These are phyloP conservation scores for Nemania serpens DNA, from an alignment of 2,329 filamentous ascomycete species.

Conservation along the genomic window DNA sequence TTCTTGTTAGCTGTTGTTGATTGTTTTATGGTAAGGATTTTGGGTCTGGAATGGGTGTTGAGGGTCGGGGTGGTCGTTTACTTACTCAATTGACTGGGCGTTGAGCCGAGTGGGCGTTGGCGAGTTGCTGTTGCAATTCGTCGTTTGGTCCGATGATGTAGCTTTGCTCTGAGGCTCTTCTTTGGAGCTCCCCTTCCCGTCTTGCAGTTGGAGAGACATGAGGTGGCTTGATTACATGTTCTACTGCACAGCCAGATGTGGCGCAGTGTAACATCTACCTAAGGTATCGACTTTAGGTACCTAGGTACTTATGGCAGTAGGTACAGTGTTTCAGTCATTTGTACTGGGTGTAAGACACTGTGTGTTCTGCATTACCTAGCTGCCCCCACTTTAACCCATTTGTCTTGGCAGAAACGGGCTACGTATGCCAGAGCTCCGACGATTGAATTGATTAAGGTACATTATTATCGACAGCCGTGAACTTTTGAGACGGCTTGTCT, in stretches of 20 bases:
- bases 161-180: too few relatives aligned
- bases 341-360: too few relatives aligned
- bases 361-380: too few relatives aligned
- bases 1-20: too few relatives aligned
- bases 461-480: neutral
- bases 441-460: neutral
- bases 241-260: slow-evolving; percentile 16
- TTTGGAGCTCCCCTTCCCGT: slow-evolving; percentile 20
- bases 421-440: slow-evolving; percentile 40
- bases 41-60: too few relatives aligned
- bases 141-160: too few relatives aligned
- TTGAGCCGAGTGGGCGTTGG: slow-evolving; percentile 25
- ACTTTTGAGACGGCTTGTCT: slow-evolving; percentile 32
- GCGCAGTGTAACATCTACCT: neutral
- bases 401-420: slow-evolving; percentile 41
- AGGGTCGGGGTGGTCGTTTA: neutral
- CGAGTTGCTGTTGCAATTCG: neutral
- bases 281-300: neutral
- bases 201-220: neutral
- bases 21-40: neutral
- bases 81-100: slow-evolving; percentile 45
- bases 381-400: too few relatives aligned
- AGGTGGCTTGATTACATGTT: neutral
- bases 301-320: neutral
- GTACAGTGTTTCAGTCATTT: too few relatives aligned